Conservation (phyloP, 805 yeast species). For the Lipomyces chichibuensis region DNA sequence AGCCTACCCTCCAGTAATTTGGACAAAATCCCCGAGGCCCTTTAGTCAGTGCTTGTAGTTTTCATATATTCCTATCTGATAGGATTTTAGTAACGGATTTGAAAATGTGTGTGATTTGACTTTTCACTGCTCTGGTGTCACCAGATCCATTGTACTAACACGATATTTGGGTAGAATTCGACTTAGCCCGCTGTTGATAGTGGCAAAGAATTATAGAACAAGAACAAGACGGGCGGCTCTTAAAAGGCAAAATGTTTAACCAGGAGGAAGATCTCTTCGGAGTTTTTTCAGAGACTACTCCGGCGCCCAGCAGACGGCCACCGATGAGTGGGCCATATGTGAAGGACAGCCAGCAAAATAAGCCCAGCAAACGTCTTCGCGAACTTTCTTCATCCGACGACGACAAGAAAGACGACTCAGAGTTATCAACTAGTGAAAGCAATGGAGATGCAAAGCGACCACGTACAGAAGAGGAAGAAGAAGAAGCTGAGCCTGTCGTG, state of each 20-base stretch:
- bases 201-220: background rate
- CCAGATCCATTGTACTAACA: background rate
- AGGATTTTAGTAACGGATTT: background rate
- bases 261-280: conserved; percentile 41
- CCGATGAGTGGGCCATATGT: background rate
- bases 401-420: conserved; percentile 20
- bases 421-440: background rate
- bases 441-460: conserved; percentile 8
- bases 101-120: background rate
- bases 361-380: background rate
- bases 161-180: background rate
- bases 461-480: conserved; percentile 4
- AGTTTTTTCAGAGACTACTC: conserved; percentile 42
- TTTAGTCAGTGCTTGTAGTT: background rate
- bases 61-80: background rate
- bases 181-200: background rate
- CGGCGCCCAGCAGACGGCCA: conserved; percentile 9
- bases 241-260: background rate
- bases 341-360: background rate
- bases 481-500: conserved; percentile 62
- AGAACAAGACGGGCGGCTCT: background rate
- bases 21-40: background rate
- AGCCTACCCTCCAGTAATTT: background rate
- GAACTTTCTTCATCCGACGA: background rate
- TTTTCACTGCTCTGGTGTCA: background rate